These are phyloP conservation scores for Raddia guianensis DNA, from an alignment of 176 grass and related monocot species.

Conservation along the genomic window DNA sequence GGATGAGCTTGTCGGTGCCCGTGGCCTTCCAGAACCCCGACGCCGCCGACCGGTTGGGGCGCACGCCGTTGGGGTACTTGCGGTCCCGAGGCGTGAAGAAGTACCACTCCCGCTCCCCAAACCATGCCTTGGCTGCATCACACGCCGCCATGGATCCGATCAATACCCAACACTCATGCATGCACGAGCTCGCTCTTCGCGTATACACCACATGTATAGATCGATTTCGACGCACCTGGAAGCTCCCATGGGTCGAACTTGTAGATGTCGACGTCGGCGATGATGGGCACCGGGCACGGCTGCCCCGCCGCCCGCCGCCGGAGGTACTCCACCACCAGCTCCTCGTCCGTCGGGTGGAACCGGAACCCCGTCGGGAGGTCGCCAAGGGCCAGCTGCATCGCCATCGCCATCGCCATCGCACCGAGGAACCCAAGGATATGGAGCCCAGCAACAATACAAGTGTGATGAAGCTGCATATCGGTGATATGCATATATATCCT, in stretches of 20 bases:
- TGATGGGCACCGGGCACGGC: not conserved
- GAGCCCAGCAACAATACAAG: no score
- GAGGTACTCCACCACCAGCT: constrained; percentile 93
- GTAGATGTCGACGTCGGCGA: constrained; percentile 33
- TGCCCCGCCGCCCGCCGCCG: constrained; percentile 10
- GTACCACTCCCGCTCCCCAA: constrained; percentile 44
- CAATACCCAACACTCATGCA: not conserved
- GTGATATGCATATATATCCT: no score
- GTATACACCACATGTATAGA: no score
- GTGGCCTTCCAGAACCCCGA: constrained; percentile 50
- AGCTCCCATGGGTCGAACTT: constrained; percentile 44
- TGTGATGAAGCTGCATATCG: no score
- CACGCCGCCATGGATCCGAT: not conserved
- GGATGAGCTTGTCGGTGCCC: constrained; percentile 37
- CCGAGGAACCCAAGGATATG: no score
- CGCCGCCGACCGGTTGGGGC: constrained; percentile 29
- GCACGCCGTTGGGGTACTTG: constrained; percentile 44
- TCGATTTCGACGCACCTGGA: not conserved
- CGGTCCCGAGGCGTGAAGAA: constrained; percentile 41
- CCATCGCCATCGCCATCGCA: no score
- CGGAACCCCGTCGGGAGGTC: constrained; percentile 50
- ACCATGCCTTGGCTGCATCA: constrained; percentile 25
- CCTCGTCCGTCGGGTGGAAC: constrained; percentile 83
- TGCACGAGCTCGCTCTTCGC: not conserved
- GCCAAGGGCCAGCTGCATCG: no score